These are phyloP conservation scores for Mariannaea sp. DNA, from an alignment of 2,329 filamentous ascomycete genomes.

Conservation along the genomic window DNA sequence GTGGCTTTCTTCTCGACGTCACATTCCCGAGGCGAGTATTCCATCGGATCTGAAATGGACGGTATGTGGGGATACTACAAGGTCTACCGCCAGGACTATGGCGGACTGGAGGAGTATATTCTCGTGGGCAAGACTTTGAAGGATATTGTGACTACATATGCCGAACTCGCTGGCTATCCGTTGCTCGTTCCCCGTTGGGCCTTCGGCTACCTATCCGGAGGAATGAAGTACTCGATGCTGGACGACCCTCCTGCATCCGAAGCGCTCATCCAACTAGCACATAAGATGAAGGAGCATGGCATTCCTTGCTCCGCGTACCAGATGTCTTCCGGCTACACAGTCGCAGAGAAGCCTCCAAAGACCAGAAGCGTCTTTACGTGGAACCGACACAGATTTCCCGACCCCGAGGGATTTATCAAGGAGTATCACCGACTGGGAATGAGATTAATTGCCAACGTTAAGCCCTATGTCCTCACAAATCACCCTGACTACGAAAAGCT, in stretches of 20 bases:
- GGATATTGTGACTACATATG: slow-evolving; percentile 69
- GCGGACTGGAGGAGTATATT: slow-evolving; percentile 73
- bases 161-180: slow-evolving; percentile 70
- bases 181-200: slow-evolving; percentile 72
- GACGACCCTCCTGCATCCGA: slow-evolving; percentile 59
- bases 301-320: slow-evolving; percentile 75
- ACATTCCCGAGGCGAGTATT: slow-evolving; percentile 67
- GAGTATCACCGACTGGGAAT: slow-evolving; percentile 68
- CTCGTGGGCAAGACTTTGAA: slow-evolving; percentile 69
- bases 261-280: slow-evolving; percentile 63
- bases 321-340: slow-evolving; percentile 74
- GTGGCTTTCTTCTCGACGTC: slow-evolving; percentile 71
- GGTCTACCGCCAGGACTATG: slow-evolving; percentile 73
- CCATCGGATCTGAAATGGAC: slow-evolving; percentile 73
- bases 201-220: slow-evolving; percentile 74
- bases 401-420: slow-evolving; percentile 66
- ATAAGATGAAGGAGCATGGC: slow-evolving; percentile 64
- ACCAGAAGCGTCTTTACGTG: slow-evolving; percentile 71
- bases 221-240: slow-evolving; percentile 58
- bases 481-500: slow-evolving; percentile 70
- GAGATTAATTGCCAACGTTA: slow-evolving; percentile 71
- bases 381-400: slow-evolving; percentile 72
- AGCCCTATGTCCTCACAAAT: slow-evolving; percentile 70
- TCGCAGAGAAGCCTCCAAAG: slow-evolving; percentile 69
- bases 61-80: slow-evolving; percentile 78